phyloP scores from a whole-genome alignment of 148 eudicot genomes.

The Amaranthus hypochondriacus region DNA sequence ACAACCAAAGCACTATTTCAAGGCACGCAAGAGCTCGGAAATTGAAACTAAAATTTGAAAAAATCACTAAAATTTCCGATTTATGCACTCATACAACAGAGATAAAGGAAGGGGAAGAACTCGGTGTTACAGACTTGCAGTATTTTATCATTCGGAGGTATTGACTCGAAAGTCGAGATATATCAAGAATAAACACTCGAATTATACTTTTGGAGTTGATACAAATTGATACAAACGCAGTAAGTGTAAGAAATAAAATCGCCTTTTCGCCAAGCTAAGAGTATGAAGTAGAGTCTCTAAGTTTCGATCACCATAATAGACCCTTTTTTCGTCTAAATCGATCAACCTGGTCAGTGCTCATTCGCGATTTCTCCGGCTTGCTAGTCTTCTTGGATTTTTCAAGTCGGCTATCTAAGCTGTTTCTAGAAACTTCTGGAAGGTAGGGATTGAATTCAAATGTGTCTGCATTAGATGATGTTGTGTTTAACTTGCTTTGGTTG shows the following conservation, averaged over 20 bases:
- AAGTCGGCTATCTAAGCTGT: conserved; percentile 89
- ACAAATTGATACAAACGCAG: conserved; percentile 26
- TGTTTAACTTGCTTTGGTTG: conserved; percentile 31
- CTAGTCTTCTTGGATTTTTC: conserved; percentile 68
- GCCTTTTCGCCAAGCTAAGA: conserved; percentile 18
- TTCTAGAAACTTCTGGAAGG: conserved; percentile 65
- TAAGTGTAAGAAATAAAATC: conserved; percentile 19
- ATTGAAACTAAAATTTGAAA: neutral
- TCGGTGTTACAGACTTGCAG: conserved; percentile 6
- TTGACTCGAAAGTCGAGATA: conserved; percentile 7
- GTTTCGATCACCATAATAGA: conserved; percentile 56
- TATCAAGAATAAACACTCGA: conserved; percentile 18
- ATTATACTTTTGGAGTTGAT: conserved; percentile 14
- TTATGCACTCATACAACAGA: conserved; percentile 21
- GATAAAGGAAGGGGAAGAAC: neutral
- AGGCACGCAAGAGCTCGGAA: too few relatives aligned
- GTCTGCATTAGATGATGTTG: conserved; percentile 33
- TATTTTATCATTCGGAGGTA: conserved; percentile 6
- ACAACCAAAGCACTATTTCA: too few relatives aligned
- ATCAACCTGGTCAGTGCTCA: conserved; percentile 80
- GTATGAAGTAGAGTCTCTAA: neutral
- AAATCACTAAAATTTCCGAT: conserved; percentile 6
- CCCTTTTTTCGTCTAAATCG: conserved; percentile 63
- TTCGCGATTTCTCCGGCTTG: conserved; percentile 76
- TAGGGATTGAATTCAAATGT: conserved; percentile 42